Conservation (phyloP, 768 basidiomycete species). For the Termitomyces eurrhizus region DNA sequence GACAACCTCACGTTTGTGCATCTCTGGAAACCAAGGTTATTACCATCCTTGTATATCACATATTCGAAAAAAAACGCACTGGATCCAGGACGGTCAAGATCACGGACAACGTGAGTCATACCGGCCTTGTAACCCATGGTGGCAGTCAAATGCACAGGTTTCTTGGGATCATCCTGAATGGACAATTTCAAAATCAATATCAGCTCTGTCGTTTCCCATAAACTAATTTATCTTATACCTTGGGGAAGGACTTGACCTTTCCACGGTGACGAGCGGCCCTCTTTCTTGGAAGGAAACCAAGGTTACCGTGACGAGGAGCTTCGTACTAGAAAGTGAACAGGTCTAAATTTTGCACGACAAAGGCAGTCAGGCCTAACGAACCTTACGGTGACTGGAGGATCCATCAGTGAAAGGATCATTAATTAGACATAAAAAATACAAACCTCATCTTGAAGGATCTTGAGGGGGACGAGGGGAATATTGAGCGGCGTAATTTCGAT, state of each 20-base stretch:
- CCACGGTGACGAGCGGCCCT: slow-evolving; percentile 96
- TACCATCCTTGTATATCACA: neutral
- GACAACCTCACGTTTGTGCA: slow-evolving; percentile 99
- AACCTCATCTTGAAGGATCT: slow-evolving; percentile 63
- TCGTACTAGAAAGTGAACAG: slow-evolving; percentile 63
- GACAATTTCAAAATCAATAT: neutral
- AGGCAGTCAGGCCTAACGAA: slow-evolving; percentile 27
- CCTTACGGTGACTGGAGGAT: slow-evolving; percentile 79
- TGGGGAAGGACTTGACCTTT: slow-evolving; percentile 99
- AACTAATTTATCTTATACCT: slow-evolving; percentile 47
- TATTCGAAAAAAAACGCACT: slow-evolving; percentile 60
- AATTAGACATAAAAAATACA: slow-evolving; percentile 20
- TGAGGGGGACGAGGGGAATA: slow-evolving; percentile 34
- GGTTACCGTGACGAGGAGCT: slow-evolving; percentile 97
- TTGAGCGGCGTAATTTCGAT: slow-evolving; percentile 25
- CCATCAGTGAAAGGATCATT: slow-evolving; percentile 12
- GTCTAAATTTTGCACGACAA: slow-evolving; percentile 2
- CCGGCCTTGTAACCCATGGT: slow-evolving; percentile 99
- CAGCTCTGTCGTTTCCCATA: neutral
- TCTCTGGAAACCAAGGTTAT: slow-evolving; percentile 53
- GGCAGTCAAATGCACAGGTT: slow-evolving; percentile 97
- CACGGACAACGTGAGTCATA: slow-evolving; percentile 99
- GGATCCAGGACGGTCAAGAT: slow-evolving; percentile 98
- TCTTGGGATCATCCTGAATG: slow-evolving; percentile 95
- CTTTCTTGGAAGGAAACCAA: slow-evolving; percentile 97